phyloP scores from a whole-genome alignment of 129 eudicot species.

The Ambrosia trifida region DNA sequence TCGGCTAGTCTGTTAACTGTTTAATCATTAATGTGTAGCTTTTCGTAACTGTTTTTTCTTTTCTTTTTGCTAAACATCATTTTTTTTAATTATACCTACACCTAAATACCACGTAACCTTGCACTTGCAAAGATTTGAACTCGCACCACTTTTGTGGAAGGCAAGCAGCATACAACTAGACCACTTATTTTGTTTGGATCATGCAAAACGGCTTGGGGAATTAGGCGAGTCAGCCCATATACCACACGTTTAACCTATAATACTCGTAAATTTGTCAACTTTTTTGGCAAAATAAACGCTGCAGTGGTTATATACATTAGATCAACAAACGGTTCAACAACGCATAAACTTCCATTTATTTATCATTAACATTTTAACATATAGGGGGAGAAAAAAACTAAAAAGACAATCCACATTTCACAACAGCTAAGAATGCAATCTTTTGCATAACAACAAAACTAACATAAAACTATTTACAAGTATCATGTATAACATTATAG shows the following conservation, averaged over 20 bases:
- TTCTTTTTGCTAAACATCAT: no score
- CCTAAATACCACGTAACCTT: no score
- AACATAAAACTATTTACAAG: constrained; percentile 35
- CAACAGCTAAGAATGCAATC: constrained; percentile 31
- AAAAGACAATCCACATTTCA: constrained; percentile 21
- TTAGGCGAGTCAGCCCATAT: not conserved
- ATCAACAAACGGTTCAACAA: not conserved
- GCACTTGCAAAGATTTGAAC: no score
- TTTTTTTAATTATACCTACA: no score
- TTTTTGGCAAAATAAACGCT: not conserved
- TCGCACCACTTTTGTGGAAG: no score
- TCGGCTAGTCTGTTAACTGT: no score
- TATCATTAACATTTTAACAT: constrained; percentile 23
- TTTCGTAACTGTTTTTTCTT: no score
- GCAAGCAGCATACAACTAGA: no score
- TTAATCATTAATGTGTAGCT: no score
- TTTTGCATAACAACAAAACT: constrained; percentile 28
- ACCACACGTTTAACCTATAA: not conserved
- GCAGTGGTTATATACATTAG: not conserved
- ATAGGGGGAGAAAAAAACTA: not conserved
- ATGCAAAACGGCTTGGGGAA: not conserved
- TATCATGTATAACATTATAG: constrained; percentile 16
- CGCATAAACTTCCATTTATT: constrained; percentile 24
- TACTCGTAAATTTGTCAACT: not conserved
- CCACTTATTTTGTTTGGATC: not conserved